Base-by-base conservation (phyloP, 75 land plant species). In the Gnetum montanum region DNA sequence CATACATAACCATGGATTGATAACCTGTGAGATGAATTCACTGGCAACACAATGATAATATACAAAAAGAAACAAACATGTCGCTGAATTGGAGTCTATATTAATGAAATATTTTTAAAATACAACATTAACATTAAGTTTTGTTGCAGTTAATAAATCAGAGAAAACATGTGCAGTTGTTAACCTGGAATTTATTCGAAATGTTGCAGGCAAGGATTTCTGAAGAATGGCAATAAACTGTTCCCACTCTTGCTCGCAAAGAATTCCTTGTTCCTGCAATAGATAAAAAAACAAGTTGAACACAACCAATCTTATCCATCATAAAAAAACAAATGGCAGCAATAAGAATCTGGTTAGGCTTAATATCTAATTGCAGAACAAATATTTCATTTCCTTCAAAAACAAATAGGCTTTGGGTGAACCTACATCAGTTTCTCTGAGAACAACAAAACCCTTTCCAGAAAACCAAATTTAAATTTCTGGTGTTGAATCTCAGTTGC, bases 101-200 rank as follows among this genome's bases (percentile, higher is more conserved):
- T n/a, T n/a, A n/a, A n/a, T n/a, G n/a, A n/a, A n/a, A n/a, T n/a
- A n/a, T n/a, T n/a, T n/a, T n/a, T n/a, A n/a, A n/a, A n/a, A n/a
- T n/a, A n/a, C n/a, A n/a, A n/a, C n/a, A n/a, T n/a, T n/a, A n/a
- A n/a, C n/a, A n/a, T n/a, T n/a, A n/a, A n/a, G n/a, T n/a, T n/a
- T n/a, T n/a, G n/a, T n/a, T n/a, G n/a, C n/a, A n/a, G n/a, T n/a
- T n/a, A n/a, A n/a, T n/a, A n/a, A n/a, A n/a, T n/a, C n/a, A n/a
- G n/a, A n/a, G n/a, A n/a, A n/a, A n/a, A n/a, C n/a, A n/a, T n/a
- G n/a, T n/a, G n/a, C n/a, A n/a, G n/a, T n/a, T n/a, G n/a, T n/a
- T 11, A 50, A 93, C 98, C 96, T 88, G 31, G 84, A 72, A 73
- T 93, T 93, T 24, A 93, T 79, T 50, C 98, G 72, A 54, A 93